These are phyloP conservation scores for Suhomyces bokatorum DNA, from an alignment of 1,139 yeast genomes.

Conservation along the genomic window DNA sequence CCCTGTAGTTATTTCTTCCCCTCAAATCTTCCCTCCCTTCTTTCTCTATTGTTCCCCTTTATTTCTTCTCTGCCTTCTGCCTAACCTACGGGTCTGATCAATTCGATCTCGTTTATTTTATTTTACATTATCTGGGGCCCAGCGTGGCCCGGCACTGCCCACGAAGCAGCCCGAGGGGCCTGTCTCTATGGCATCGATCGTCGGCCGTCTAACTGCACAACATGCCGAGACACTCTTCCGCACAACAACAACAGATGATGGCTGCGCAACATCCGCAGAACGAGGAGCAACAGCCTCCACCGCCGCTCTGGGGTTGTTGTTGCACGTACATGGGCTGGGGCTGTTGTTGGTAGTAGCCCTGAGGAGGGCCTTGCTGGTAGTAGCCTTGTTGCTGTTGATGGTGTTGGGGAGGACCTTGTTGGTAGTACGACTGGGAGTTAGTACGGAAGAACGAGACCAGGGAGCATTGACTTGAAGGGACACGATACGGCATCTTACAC, in stretches of 20 bases:
- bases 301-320: conserved; percentile 35
- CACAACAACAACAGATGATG: conserved; percentile 47
- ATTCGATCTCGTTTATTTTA: not conserved
- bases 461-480: too few species aligned
- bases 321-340: conserved; percentile 46
- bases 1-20: too few species aligned
- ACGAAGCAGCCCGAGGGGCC: not conserved
- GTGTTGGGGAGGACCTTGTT: conserved; percentile 17
- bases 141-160: not conserved
- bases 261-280: conserved; percentile 49
- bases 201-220: conserved; percentile 6
- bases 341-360: conserved; percentile 30
- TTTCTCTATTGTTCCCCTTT: too few species aligned
- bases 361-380: conserved; percentile 35
- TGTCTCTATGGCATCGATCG: not conserved
- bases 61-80: too few species aligned
- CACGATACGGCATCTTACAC: too few species aligned
- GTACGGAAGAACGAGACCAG: not conserved
- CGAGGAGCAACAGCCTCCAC: conserved; percentile 40
- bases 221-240: conserved; percentile 35
- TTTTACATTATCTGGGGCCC: not conserved
- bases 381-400: conserved; percentile 16
- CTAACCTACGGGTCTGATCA: too few species aligned
- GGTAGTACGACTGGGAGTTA: conserved; percentile 13
- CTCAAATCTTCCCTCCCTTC: too few species aligned